A percentile compares a stretch with the other conserved stretches of the same genome.
phyloP scores from a whole-genome alignment of 441 rosid genomes.

The Croton setiger region DNA sequence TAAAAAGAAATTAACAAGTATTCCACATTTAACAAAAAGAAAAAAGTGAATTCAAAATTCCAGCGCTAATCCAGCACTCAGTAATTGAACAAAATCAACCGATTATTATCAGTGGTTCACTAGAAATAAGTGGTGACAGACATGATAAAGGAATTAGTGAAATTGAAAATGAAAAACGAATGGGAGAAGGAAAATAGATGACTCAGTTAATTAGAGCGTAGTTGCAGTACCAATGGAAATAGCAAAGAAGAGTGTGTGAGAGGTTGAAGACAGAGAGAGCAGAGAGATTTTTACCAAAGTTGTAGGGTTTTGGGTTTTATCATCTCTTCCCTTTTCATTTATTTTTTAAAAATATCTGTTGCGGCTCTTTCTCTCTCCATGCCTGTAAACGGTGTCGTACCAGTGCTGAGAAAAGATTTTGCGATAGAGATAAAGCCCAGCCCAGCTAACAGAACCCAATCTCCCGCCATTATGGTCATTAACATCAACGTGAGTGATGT shows the following conservation, averaged over 20 bases:
- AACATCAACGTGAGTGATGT: too few relatives aligned
- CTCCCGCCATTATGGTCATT: constrained; percentile 7
- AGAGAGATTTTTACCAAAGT: constrained; percentile 27
- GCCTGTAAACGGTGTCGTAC: neutral
- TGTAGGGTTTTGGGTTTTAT: constrained; percentile 97
- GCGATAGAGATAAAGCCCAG: neutral
- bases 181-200: neutral
- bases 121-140: neutral
- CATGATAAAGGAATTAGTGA: neutral
- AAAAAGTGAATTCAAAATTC: neutral
- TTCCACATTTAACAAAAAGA: neutral
- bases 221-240: constrained; percentile 4
- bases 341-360: constrained; percentile 13
- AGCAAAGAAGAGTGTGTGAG: neutral
- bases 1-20: neutral
- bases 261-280: constrained; percentile 16
- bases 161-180: neutral
- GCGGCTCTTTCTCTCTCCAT: neutral
- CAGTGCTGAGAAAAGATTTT: neutral
- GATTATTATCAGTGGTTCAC: constrained; percentile 4
- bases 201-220: neutral
- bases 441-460: constrained; percentile 8
- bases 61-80: neutral
- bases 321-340: constrained; percentile 24
- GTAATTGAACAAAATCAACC: neutral